Evolutionary conservation across 257 asterid species (phyloP).

Genomic region (Solanum etuberosum): DNA sequence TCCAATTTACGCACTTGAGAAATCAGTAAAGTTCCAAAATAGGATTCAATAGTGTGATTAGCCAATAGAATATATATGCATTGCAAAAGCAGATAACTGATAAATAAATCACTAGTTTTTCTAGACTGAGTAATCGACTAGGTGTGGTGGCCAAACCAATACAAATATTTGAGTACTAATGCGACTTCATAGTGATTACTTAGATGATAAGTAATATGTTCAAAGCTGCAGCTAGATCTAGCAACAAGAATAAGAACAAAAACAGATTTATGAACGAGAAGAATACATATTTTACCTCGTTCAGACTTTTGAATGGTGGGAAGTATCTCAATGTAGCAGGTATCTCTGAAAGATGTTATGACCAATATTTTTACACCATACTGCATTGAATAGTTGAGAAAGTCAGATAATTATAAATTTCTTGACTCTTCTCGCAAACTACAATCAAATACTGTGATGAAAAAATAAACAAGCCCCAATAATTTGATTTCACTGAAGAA

Average conservation of each 20-base stretch:
- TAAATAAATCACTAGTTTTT: neutral
- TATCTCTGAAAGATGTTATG: conserved; percentile 87
- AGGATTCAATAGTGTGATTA: neutral
- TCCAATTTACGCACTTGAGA: neutral
- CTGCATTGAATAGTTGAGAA: conserved; percentile 41
- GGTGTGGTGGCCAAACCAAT: neutral
- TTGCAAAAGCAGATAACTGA: neutral
- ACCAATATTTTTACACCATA: conserved; percentile 87
- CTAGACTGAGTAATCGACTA: neutral
- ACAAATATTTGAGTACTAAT: neutral
- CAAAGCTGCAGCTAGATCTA: neutral
- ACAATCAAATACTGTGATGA: neutral
- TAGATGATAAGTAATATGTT: neutral
- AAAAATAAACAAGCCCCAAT: neutral
- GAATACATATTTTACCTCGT: conserved; percentile 46
- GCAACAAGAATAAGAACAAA: neutral
- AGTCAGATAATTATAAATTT: conserved; percentile 9
- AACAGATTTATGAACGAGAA: neutral
- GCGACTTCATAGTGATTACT: neutral
- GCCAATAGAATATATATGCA: neutral
- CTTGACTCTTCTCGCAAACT: neutral
- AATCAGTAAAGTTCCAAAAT: neutral
- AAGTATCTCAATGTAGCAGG: conserved; percentile 91
- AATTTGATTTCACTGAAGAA: neutral
- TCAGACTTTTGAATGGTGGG: conserved; percentile 80